Base-by-base conservation (phyloP, 441 rosid species). In the Viola pubescens region DNA sequence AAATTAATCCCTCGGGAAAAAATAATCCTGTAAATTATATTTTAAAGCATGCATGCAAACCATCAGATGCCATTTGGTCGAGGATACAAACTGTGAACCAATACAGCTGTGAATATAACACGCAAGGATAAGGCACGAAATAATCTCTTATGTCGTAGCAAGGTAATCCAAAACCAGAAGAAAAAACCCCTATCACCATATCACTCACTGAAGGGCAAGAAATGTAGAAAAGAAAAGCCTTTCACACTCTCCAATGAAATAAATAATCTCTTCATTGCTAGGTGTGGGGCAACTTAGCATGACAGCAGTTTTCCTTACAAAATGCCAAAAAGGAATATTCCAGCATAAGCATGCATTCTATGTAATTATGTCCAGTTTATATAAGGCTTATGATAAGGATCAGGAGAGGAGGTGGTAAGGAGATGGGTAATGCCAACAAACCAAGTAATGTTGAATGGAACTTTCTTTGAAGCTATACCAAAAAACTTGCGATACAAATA, bases 31-130 rank as follows among this genome's bases (percentile, higher is more conserved):
- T 50, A 38, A 61, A 48, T 67, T 52, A 56, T 54, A 52, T 7
- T 7, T 50, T 43, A 34, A 59, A 61, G 55, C 54, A 66, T 48
- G 52, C 44, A 4, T 34, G 45, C 47, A 52, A 16, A 9, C 71
- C 79, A 81, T 82, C 82, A 65, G 52, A 73, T 56, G 64, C 82
- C 82, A 79, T 65, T 70, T 71, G 79, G 66, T 66, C 66, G 70
- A 82, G 77, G 79, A 74, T 77, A 77, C 74, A 56, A 59, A 61
- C 56, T 60, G 6, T 47, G 37, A 11, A 12, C 2, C 7, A 11
- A 4, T 48, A 11, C 19, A 50, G 26, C 26, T 19, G 26, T 19
- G 26, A 19, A 19, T 19, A 19, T 19, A 19, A 19, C 26, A n/a
- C n/a, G n/a, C 26, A 19, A 19, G 26, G 26, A 19, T 19, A 19